Conservation (phyloP, 1,284 basidiomycete genomes). For the Marasmius fiardii region DNA sequence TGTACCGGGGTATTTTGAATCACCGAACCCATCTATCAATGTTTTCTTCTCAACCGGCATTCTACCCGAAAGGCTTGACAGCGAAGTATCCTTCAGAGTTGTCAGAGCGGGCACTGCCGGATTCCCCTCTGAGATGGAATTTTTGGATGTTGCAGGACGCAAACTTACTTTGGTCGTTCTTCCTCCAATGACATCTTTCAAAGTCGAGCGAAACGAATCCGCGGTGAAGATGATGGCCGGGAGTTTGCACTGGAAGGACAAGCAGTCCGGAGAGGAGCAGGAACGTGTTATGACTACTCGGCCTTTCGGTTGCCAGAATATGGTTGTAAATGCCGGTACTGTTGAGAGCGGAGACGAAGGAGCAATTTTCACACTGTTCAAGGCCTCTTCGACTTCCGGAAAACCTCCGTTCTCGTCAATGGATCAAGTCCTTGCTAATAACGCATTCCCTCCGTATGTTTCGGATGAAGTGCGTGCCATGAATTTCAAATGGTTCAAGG, state of each 20-base stretch:
- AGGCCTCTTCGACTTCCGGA: conserved; percentile 6
- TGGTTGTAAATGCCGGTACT: no score
- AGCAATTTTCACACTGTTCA: conserved; percentile 23
- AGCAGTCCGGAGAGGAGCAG: background rate
- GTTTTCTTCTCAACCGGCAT: conserved; percentile 18
- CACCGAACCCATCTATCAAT: conserved; percentile 20
- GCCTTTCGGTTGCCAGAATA: background rate
- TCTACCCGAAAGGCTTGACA: conserved; percentile 19
- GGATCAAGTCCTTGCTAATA: conserved; percentile 20
- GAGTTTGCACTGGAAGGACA: background rate
- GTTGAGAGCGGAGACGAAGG: conserved; percentile 16
- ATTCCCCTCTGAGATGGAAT: conserved; percentile 15
- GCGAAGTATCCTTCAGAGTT: conserved; percentile 24
- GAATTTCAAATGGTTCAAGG: conserved; percentile 24
- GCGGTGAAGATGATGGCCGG: conserved; percentile 26
- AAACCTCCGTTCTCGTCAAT: conserved; percentile 21
- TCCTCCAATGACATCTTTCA: conserved; percentile 10
- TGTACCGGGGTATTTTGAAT: conserved; percentile 27
- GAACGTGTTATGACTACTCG: conserved; percentile 8
- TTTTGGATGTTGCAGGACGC: conserved; percentile 21
- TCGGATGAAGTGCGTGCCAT: conserved; percentile 17
- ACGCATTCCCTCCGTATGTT: conserved; percentile 17
- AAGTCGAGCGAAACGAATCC: background rate
- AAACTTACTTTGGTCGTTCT: conserved; percentile 22
- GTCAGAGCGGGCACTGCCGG: conserved; percentile 16